A percentile compares a stretch with the other conserved stretches of the same genome.
phyloP scores from a whole-genome alignment of 2,329 filamentous ascomycete genomes.

The Pseudonectria foliicola region DNA sequence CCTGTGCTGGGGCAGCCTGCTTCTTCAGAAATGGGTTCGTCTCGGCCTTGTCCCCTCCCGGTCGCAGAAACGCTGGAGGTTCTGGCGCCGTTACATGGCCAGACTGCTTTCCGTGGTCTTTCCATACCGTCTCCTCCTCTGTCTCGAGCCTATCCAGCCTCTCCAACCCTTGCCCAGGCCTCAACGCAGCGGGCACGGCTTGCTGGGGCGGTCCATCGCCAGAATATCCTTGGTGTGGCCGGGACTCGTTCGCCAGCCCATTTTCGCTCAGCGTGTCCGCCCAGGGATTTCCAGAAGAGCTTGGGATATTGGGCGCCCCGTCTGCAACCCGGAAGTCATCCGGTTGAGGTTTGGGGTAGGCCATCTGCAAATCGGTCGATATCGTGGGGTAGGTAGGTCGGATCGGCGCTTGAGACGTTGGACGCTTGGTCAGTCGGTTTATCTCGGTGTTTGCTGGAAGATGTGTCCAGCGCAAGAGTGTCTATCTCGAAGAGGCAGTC shows the following conservation, averaged over 20 bases:
- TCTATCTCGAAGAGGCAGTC: too few relatives aligned
- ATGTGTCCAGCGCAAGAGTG: too few relatives aligned
- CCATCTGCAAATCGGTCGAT: conserved; percentile 3
- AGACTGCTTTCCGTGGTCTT: conserved; percentile 18
- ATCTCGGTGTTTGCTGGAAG: too few relatives aligned
- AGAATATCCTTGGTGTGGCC: conserved; percentile 9
- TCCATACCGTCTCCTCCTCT: conserved; percentile 27
- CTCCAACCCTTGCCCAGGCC: conserved; percentile 23
- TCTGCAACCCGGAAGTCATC: conserved; percentile 5
- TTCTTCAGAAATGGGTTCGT: conserved; percentile 50
- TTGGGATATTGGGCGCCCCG: not conserved
- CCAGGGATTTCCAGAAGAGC: conserved; percentile 20
- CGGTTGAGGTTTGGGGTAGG: conserved; percentile 5
- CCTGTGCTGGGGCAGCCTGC: conserved; percentile 28
- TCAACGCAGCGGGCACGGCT: conserved; percentile 25
- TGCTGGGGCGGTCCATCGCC: conserved; percentile 1
- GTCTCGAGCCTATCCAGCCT: conserved; percentile 9
- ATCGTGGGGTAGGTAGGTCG: too few relatives aligned
- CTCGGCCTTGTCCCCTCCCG: conserved; percentile 29
- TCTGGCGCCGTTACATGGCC: conserved; percentile 2
- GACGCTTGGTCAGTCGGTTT: too few relatives aligned
- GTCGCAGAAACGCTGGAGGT: conserved; percentile 27
- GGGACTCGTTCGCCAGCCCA: conserved; percentile 18
- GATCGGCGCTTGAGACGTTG: too few relatives aligned
- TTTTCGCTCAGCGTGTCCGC: conserved; percentile 13